Conservation (phyloP, 495 filamentous ascomycete species). For the Aspergillus nanangensis region DNA sequence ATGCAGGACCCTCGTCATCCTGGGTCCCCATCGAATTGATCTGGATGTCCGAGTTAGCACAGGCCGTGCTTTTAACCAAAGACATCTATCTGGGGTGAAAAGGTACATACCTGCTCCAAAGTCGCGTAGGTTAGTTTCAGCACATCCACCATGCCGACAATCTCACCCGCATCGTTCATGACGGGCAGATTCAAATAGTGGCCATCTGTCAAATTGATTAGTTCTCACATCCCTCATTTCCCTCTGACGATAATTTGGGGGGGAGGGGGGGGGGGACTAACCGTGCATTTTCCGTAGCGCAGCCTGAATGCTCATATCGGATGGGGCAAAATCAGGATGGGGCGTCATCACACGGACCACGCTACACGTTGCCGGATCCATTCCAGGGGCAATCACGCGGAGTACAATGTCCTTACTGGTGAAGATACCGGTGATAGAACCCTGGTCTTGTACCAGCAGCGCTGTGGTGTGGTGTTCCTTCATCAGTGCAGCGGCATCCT, state of each 20-base stretch:
- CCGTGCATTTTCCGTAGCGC: conserved; percentile 98
- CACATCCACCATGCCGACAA: conserved; percentile 99
- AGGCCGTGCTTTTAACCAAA: too few species aligned
- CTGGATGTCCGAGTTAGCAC: conserved; percentile 38
- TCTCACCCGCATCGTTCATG: conserved; percentile 96
- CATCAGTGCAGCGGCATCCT: conserved; percentile 91
- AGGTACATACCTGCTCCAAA: conserved; percentile 90
- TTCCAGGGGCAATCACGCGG: conserved; percentile 92
- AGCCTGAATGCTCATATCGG: conserved; percentile 98
- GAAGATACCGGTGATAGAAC: conserved; percentile 97
- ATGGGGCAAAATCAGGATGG: conserved; percentile 95
- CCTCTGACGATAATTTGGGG: too few species aligned
- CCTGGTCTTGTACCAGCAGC: conserved; percentile 92
- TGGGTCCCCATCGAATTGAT: conserved; percentile 73
- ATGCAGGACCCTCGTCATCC: conserved; percentile 92
- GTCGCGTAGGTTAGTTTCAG: conserved; percentile 97
- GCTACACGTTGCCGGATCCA: conserved; percentile 92
- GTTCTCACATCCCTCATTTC: conserved; percentile 6
- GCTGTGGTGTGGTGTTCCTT: conserved; percentile 98
- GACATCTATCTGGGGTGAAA: too few species aligned
- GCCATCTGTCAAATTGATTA: conserved; percentile 60
- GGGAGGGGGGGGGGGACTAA: conserved; percentile 37
- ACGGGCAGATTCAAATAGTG: conserved; percentile 97
- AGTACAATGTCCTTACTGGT: conserved; percentile 99
- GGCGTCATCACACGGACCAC: conserved; percentile 99